Evolutionary conservation across 805 yeast genomes (phyloP).

Genomic region (Lipomyces lipofer): DNA sequence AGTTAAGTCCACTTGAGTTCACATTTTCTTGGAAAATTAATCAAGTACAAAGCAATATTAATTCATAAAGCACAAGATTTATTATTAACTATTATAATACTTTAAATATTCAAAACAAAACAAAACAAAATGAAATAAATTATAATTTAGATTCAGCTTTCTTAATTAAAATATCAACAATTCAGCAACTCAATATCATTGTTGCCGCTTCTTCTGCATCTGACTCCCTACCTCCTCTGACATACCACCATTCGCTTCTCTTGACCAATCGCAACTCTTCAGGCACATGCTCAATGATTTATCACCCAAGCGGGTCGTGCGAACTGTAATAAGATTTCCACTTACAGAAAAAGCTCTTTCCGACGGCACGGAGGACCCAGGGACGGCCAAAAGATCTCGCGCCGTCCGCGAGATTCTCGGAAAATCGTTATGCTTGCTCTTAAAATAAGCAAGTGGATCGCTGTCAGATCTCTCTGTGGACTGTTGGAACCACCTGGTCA

Average conservation of each 20-base stretch:
- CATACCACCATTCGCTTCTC: not conserved
- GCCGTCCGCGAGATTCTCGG: not conserved
- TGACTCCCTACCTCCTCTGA: constrained; percentile 2
- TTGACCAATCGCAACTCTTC: constrained; percentile 4
- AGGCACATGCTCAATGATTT: not conserved
- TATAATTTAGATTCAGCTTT: not conserved
- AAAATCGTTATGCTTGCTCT: constrained; percentile 2
- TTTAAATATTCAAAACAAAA: not conserved
- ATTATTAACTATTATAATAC: not conserved
- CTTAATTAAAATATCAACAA: not conserved
- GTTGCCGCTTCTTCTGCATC: constrained; percentile 2
- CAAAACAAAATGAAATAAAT: constrained; percentile 1
- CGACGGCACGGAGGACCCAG: constrained; percentile 2
- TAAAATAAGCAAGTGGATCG: constrained; percentile 3
- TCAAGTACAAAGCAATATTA: no score
- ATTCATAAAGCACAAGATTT: no score
- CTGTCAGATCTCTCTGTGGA: constrained; percentile 1
- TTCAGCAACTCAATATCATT: not conserved
- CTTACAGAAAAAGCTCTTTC: not conserved
- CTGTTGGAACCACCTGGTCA: constrained; percentile 1
- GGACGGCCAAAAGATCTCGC: constrained; percentile 4
- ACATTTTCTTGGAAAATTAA: no score
- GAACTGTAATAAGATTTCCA: constrained; percentile 4
- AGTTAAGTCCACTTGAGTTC: no score
- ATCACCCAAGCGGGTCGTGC: constrained; percentile 2